Conservation (phyloP, 345 rosid species). For the Syzygium aqueum region DNA sequence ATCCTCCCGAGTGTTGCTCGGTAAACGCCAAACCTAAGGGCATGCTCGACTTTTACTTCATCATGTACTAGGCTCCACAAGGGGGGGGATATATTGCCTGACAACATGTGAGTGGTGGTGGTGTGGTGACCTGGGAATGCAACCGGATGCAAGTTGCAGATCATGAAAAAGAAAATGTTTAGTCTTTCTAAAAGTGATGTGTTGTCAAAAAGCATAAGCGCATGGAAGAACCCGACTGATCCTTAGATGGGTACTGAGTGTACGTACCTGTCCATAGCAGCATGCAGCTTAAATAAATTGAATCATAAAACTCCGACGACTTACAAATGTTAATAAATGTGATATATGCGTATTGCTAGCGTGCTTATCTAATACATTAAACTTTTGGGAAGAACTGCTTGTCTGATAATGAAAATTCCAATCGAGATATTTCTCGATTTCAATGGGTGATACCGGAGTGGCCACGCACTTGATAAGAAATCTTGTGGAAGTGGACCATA, state of each 20-base stretch:
- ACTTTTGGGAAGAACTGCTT: not conserved
- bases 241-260: not conserved
- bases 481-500: not conserved
- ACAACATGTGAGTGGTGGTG: not conserved
- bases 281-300: not conserved
- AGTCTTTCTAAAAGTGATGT: not conserved
- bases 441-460: not conserved
- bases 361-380: fast-evolving
- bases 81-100: not conserved
- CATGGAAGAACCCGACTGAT: not conserved
- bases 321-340: not conserved
- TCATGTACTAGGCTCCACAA: not conserved
- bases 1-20: not conserved
- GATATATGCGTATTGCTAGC: not conserved
- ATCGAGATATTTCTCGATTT: not conserved
- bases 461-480: not conserved
- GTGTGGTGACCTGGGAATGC: not conserved
- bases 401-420: not conserved
- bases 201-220: not conserved
- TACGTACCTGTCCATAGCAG: not conserved
- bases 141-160: not conserved
- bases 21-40: not conserved
- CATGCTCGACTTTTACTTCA: not conserved
- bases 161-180: not conserved
- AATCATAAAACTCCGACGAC: not conserved